Conservation (phyloP, 768 basidiomycete genomes). For the Asterophora lycoperdoides region DNA sequence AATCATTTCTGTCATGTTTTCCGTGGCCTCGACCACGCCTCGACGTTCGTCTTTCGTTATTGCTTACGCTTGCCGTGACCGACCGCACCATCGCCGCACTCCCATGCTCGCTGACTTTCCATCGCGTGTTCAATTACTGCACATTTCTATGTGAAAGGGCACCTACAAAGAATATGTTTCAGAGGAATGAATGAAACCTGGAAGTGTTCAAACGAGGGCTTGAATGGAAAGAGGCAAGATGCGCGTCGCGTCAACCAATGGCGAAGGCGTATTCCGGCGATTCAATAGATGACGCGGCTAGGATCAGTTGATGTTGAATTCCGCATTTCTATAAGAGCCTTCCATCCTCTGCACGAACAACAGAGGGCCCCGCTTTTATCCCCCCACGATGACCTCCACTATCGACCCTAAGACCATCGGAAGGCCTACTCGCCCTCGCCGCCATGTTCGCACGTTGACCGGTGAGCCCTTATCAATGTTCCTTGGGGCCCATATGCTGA, state of each 20-base stretch:
- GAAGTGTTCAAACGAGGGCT: background rate
- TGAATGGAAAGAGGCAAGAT: slow-evolving; percentile 1
- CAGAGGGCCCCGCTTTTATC: slow-evolving; percentile 8
- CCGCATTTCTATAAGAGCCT: slow-evolving; percentile 16
- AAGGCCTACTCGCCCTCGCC: slow-evolving; percentile 51
- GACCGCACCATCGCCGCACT: slow-evolving; percentile 3
- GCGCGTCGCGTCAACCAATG: too few species aligned
- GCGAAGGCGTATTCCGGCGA: background rate
- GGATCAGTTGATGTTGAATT: slow-evolving; percentile 2
- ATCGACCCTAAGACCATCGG: slow-evolving; percentile 65
- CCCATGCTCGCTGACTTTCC: too few species aligned
- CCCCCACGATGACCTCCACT: slow-evolving; percentile 53
- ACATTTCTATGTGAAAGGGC: too few species aligned
- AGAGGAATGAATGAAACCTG: background rate
- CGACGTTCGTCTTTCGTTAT: too few species aligned
- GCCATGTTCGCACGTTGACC: slow-evolving; percentile 67
- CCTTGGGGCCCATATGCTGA: background rate
- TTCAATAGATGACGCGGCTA: slow-evolving; percentile 10
- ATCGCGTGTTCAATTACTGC: too few species aligned
- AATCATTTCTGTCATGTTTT: background rate
- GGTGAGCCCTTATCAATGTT: slow-evolving; percentile 31
- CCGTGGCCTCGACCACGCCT: slow-evolving; percentile 2
- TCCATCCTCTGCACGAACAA: background rate
- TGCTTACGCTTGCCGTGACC: background rate
- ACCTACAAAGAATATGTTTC: background rate